These are phyloP conservation scores for Leptographium galeiforme DNA, from an alignment of 2,329 filamentous ascomycete species.

Conservation along the genomic window DNA sequence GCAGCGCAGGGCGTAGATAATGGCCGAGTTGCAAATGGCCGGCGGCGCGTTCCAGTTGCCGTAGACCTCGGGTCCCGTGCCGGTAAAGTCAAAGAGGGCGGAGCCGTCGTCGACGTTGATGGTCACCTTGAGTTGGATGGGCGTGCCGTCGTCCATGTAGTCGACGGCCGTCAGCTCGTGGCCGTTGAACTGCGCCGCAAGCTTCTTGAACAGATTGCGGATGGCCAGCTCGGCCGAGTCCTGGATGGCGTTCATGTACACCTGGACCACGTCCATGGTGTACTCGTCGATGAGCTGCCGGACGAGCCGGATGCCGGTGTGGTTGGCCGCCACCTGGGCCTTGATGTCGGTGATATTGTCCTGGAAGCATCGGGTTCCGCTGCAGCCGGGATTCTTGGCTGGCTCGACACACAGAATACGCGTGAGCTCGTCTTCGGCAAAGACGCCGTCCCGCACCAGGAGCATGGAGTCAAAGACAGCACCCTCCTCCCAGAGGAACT, in stretches of 20 bases:
- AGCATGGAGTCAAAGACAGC: slow-evolving; percentile 52
- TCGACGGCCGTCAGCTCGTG: slow-evolving; percentile 18
- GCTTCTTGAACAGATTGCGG: slow-evolving; percentile 50
- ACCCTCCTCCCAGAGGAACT: slow-evolving; percentile 50
- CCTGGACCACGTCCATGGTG: slow-evolving; percentile 15
- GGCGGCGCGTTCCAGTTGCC: slow-evolving; percentile 7
- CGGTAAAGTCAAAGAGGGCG: slow-evolving; percentile 22
- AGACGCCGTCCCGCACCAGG: slow-evolving; percentile 60
- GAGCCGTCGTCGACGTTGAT: slow-evolving; percentile 16
- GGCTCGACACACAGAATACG: slow-evolving; percentile 48
- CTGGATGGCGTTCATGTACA: slow-evolving; percentile 69
- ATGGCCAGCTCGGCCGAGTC: slow-evolving; percentile 62
- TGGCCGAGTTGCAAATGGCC: slow-evolving; percentile 13
- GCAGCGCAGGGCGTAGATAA: slow-evolving; percentile 23
- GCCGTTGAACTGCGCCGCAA: slow-evolving; percentile 39
- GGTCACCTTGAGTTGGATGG: slow-evolving; percentile 17
- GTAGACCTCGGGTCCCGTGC: slow-evolving; percentile 19
- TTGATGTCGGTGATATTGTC: slow-evolving; percentile 29
- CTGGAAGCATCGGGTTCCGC: background rate
- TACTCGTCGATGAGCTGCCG: slow-evolving; percentile 59
- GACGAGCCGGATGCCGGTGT: slow-evolving; percentile 62
- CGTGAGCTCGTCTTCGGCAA: slow-evolving; percentile 59
- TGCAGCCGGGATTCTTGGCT: slow-evolving; percentile 31
- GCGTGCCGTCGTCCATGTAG: slow-evolving; percentile 25
- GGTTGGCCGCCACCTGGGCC: slow-evolving; percentile 61